Percentiles rank a stretch among this genome's conserved stretches.
Conservation (phyloP, 371 early-diverging fungal species). For the Mucor irregularis region DNA sequence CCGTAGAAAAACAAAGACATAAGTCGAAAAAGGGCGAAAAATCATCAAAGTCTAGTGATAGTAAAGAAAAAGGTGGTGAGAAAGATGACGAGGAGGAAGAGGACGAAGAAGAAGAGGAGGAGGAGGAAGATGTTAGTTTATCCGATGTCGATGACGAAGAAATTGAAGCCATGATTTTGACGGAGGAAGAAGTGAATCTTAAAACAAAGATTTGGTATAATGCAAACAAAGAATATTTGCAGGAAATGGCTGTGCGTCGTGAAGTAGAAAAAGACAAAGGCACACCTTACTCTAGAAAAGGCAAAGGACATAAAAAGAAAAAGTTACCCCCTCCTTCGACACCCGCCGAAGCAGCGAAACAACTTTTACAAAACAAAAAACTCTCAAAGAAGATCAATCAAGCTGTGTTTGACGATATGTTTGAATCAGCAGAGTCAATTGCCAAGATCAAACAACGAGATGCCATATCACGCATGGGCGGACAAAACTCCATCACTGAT, state of each 20-base stretch:
- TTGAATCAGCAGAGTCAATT: constrained; percentile 58
- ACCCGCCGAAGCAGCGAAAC: constrained; percentile 79
- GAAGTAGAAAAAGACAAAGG: constrained; percentile 57
- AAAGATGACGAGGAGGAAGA: constrained; percentile 6
- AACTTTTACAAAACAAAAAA: constrained; percentile 61
- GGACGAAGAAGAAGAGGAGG: constrained; percentile 10
- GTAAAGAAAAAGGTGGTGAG: constrained; percentile 35
- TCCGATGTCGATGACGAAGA: constrained; percentile 82
- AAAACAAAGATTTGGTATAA: constrained; percentile 87
- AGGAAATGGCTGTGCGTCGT: constrained; percentile 64
- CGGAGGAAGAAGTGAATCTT: constrained; percentile 71
- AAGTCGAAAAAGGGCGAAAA: neutral
- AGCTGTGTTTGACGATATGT: constrained; percentile 74
- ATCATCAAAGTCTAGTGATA: too few relatives aligned
- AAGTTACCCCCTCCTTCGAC: constrained; percentile 40
- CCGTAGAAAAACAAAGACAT: constrained; percentile 1
- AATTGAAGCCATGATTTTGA: constrained; percentile 68
- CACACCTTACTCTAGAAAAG: constrained; percentile 21
- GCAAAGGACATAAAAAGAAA: constrained; percentile 31
- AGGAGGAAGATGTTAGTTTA: constrained; percentile 26
- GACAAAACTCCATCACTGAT: constrained; percentile 13
- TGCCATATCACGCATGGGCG: constrained; percentile 11
- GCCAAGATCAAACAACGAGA: constrained; percentile 45
- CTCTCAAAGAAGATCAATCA: constrained; percentile 93
- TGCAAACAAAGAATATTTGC: constrained; percentile 85